Conservation (phyloP, 2,329 filamentous ascomycete species). For the Tolypocladium cylindrosporum region DNA sequence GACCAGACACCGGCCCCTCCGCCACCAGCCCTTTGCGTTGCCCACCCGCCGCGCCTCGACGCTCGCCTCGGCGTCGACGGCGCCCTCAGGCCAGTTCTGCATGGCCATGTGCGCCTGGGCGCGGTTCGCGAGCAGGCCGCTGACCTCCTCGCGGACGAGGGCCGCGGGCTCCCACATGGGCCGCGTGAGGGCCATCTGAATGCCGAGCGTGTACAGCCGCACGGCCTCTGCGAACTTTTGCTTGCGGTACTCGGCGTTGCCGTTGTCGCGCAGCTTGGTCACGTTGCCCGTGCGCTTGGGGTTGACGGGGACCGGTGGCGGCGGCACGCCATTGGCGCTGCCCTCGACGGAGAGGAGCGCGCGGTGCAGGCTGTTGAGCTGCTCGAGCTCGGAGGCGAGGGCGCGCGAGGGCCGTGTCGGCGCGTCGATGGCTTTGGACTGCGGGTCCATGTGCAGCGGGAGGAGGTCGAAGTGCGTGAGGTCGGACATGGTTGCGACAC, state of each 20-base stretch:
- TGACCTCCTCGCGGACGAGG: conserved; percentile 76
- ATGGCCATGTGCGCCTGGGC: conserved; percentile 83
- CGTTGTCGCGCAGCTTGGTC: conserved; percentile 80
- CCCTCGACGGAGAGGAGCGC: conserved; percentile 49
- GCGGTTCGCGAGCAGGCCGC: conserved; percentile 72
- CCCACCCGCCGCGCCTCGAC: conserved; percentile 78
- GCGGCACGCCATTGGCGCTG: conserved; percentile 56
- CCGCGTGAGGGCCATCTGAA: conserved; percentile 77
- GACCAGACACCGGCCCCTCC: conserved; percentile 69
- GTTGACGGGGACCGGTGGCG: conserved; percentile 83
- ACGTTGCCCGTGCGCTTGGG: conserved; percentile 84
- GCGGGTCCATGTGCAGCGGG: conserved; percentile 71
- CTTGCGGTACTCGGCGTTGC: conserved; percentile 76
- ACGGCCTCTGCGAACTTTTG: conserved; percentile 64
- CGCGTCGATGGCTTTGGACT: conserved; percentile 60
- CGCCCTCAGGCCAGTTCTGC: conserved; percentile 73
- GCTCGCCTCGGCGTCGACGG: conserved; percentile 79
- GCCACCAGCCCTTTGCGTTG: conserved; percentile 94
- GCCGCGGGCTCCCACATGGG: conserved; percentile 82
- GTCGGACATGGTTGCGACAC: conserved; percentile 37
- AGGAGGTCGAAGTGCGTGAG: conserved; percentile 71
- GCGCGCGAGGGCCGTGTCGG: conserved; percentile 34
- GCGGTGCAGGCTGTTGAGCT: conserved; percentile 73
- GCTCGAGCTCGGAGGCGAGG: conserved; percentile 54
- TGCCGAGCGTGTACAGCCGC: conserved; percentile 72